A percentile compares a stretch with the other conserved stretches of the same genome.
phyloP scores from a whole-genome alignment of 306 rosid genomes.

The Gastrolobium bilobum region DNA sequence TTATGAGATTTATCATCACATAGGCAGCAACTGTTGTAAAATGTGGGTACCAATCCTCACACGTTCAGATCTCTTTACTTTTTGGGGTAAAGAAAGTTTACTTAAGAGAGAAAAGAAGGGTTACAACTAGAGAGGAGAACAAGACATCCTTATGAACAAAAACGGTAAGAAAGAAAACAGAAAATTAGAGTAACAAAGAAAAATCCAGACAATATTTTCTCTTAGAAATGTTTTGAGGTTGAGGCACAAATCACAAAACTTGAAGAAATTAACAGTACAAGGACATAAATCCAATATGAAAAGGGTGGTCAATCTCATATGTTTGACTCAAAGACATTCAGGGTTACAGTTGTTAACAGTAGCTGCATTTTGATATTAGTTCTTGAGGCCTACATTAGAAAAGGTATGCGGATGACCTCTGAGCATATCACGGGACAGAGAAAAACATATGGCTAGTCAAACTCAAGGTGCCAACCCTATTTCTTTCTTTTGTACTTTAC shows the following conservation, averaged over 20 bases:
- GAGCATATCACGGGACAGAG: not conserved
- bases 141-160: slow-evolving; percentile 10
- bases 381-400: not conserved
- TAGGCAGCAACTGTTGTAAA: slow-evolving; percentile 22
- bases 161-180: not conserved
- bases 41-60: slow-evolving; percentile 14
- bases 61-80: slow-evolving; percentile 8
- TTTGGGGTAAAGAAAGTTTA: slow-evolving; percentile 32
- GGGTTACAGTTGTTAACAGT: not conserved
- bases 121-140: slow-evolving; percentile 9
- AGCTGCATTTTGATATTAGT: slow-evolving; percentile 15
- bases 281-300: slow-evolving; percentile 23
- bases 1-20: slow-evolving; percentile 40
- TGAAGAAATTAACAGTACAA: slow-evolving; percentile 26
- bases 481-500: slow-evolving; percentile 21
- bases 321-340: slow-evolving; percentile 22
- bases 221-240: slow-evolving; percentile 19
- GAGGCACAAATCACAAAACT: slow-evolving; percentile 1
- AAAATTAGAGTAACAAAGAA: slow-evolving; percentile 19
- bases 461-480: not conserved
- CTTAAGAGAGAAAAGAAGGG: slow-evolving; percentile 16
- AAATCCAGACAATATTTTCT: not conserved
- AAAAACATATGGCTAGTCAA: slow-evolving; percentile 15
- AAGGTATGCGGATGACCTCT: slow-evolving; percentile 5
- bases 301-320: slow-evolving; percentile 8